Evolutionary conservation across 163 green algal species (phyloP).

Genomic region (Volvox carteri): DNA sequence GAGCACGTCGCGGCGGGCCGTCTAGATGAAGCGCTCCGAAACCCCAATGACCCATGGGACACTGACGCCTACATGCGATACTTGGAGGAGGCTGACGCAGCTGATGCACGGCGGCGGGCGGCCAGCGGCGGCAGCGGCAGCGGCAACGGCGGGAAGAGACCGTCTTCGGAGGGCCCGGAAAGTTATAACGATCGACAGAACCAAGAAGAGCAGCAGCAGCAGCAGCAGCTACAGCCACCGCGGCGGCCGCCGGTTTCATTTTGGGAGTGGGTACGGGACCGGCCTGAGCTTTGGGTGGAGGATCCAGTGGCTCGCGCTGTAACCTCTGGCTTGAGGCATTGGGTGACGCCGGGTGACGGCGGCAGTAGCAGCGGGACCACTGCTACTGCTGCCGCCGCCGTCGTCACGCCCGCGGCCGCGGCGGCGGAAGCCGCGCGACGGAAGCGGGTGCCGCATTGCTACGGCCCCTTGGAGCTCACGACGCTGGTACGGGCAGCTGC

Average conservation of each 20-base stretch:
- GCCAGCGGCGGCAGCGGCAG: not conserved
- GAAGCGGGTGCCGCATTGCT: not conserved
- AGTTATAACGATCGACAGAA: not conserved
- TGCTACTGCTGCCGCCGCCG: not conserved
- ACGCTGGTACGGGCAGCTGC: constrained; percentile 30
- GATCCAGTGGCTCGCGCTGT: not conserved
- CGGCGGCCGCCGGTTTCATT: not conserved
- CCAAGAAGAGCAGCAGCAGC: not conserved
- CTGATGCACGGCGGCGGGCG: not conserved
- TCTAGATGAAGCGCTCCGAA: not conserved
- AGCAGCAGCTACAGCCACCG: not conserved
- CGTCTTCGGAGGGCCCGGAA: too few species aligned
- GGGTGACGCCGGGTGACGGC: not conserved
- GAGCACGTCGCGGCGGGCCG: constrained; percentile 20
- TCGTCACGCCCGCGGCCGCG: not conserved
- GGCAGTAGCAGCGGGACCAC: not conserved
- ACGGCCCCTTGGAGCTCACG: constrained; percentile 33
- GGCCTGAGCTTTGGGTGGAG: constrained; percentile 4
- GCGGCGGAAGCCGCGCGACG: not conserved
- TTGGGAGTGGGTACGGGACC: constrained; percentile 7
- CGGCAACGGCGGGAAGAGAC: not conserved
- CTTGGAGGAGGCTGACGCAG: not conserved
- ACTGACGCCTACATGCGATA: not conserved
- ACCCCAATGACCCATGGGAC: not conserved
- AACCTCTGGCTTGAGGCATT: not conserved